phyloP scores from a whole-genome alignment of 2,329 filamentous ascomycete species.

The Scedosporium boydii region DNA sequence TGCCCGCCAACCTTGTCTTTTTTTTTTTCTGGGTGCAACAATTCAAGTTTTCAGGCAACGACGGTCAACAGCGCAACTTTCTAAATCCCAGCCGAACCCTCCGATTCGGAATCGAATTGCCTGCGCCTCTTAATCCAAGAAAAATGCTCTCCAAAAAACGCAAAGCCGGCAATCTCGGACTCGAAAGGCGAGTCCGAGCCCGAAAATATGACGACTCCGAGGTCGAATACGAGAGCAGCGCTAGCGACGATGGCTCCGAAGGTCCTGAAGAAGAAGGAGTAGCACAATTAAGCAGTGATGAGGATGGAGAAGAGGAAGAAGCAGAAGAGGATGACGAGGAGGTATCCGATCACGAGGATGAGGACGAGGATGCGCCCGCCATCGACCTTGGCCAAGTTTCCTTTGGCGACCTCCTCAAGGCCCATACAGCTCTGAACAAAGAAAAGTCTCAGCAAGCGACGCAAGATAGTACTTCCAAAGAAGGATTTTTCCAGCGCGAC shows the following conservation, averaged over 20 bases:
- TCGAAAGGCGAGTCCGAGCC: conserved; percentile 33
- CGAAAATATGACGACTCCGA: conserved; percentile 34
- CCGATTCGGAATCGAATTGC: background rate
- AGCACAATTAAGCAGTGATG: conserved; percentile 16
- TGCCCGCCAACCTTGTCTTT: background rate
- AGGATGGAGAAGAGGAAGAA: conserved; percentile 18
- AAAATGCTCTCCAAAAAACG: conserved; percentile 30
- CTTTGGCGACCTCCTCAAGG: conserved; percentile 83
- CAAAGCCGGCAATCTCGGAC: conserved; percentile 24
- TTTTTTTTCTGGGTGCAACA: background rate
- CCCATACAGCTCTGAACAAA: conserved; percentile 56
- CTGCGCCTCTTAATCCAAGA: background rate
- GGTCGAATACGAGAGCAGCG: conserved; percentile 23
- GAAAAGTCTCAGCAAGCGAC: conserved; percentile 17
- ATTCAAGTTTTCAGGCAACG: background rate
- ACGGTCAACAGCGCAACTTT: background rate
- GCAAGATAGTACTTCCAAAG: conserved; percentile 15
- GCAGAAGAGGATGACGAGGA: conserved; percentile 17
- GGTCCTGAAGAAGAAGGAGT: conserved; percentile 13
- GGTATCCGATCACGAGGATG: conserved; percentile 15
- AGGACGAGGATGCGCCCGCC: conserved; percentile 19
- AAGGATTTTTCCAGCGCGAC: conserved; percentile 15
- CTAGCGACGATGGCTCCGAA: conserved; percentile 12
- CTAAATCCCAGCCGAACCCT: background rate
- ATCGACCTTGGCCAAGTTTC: conserved; percentile 55